A percentile compares a stretch with the other conserved stretches of the same genome.
Evolutionary conservation across 192 early-diverging fungal genomes (phyloP).

Genomic region (Geranomyces variabilis): DNA sequence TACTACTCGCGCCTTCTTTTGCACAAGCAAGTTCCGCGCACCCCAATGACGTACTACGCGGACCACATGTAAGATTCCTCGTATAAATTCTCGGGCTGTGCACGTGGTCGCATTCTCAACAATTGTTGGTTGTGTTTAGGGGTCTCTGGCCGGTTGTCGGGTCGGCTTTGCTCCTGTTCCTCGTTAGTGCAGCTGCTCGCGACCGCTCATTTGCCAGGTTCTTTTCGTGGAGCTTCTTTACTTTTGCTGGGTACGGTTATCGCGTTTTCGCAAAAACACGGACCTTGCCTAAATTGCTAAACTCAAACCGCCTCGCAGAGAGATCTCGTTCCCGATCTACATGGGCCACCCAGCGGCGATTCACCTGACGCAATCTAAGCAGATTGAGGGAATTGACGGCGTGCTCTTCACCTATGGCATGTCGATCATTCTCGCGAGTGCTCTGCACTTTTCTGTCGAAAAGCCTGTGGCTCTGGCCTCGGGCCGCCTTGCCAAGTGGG

Average conservation of each 20-base stretch:
- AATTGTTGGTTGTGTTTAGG: background rate
- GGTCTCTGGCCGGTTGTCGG: slow-evolving; percentile 28
- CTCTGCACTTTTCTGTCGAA: slow-evolving; percentile 20
- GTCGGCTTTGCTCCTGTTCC: slow-evolving; percentile 24
- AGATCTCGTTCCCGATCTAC: slow-evolving; percentile 42
- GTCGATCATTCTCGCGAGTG: slow-evolving; percentile 11
- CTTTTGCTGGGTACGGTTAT: slow-evolving; percentile 15
- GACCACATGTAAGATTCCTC: slow-evolving; percentile 18
- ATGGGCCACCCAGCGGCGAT: slow-evolving; percentile 30
- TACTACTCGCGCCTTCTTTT: slow-evolving; percentile 19
- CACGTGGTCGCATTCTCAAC: background rate
- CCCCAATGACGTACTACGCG: slow-evolving; percentile 21
- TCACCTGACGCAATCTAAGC: slow-evolving; percentile 3
- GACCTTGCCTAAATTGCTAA: no score
- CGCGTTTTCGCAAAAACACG: no score
- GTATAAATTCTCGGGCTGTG: background rate
- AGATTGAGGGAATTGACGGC: slow-evolving; percentile 33
- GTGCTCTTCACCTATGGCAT: slow-evolving; percentile 13
- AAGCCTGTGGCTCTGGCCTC: slow-evolving; percentile 16
- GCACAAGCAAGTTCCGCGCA: background rate
- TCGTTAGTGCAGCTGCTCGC: slow-evolving; percentile 20
- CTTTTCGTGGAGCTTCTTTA: slow-evolving; percentile 38
- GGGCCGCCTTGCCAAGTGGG: slow-evolving; percentile 6
- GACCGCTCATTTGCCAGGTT: slow-evolving; percentile 32
- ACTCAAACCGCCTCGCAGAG: background rate